A percentile compares a stretch with the other conserved stretches of the same genome.
These are phyloP conservation scores for Xylaria sp. DNA, from an alignment of 2,329 filamentous ascomycete genomes.

Conservation along the genomic window DNA sequence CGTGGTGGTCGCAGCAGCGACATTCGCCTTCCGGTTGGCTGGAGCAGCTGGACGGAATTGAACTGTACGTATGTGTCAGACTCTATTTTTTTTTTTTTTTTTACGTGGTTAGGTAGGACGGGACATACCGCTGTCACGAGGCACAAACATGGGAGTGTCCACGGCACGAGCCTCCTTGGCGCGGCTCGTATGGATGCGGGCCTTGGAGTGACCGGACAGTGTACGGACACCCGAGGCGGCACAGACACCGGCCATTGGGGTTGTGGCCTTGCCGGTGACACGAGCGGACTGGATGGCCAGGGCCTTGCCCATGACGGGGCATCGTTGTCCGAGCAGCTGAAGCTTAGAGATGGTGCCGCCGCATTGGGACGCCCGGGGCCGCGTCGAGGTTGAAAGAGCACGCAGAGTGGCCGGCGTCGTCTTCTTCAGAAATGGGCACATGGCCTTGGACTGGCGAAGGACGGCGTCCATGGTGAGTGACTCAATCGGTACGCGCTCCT, in stretches of 20 bases:
- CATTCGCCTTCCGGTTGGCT: slow-evolving; percentile 47
- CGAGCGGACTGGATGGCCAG: slow-evolving; percentile 83
- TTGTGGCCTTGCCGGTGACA: slow-evolving; percentile 55
- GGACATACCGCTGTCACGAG: slow-evolving; percentile 62
- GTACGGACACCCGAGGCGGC: slow-evolving; percentile 63
- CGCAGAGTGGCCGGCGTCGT: slow-evolving; percentile 92
- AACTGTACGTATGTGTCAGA: slow-evolving; percentile 47
- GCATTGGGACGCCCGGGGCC: slow-evolving; percentile 75
- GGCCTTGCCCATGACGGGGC: slow-evolving; percentile 98
- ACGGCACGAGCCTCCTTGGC: slow-evolving; percentile 82
- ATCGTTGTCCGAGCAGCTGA: slow-evolving; percentile 91
- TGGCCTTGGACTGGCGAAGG: slow-evolving; percentile 91
- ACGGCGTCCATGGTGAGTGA: slow-evolving; percentile 83
- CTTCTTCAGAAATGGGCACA: slow-evolving; percentile 98
- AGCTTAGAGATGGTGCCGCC: slow-evolving; percentile 97
- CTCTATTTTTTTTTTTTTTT: background rate
- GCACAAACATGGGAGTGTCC: slow-evolving; percentile 65
- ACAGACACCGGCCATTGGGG: slow-evolving; percentile 52
- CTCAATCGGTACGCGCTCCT: background rate
- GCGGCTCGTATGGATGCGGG: slow-evolving; percentile 83
- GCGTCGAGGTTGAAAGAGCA: slow-evolving; percentile 81
- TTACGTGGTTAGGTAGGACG: background rate
- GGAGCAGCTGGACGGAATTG: slow-evolving; percentile 52
- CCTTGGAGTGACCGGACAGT: slow-evolving; percentile 65
- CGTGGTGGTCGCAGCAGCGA: slow-evolving; percentile 42